Conservation (phyloP, 2,329 filamentous ascomycete genomes). For the Clonostachys chloroleuca region DNA sequence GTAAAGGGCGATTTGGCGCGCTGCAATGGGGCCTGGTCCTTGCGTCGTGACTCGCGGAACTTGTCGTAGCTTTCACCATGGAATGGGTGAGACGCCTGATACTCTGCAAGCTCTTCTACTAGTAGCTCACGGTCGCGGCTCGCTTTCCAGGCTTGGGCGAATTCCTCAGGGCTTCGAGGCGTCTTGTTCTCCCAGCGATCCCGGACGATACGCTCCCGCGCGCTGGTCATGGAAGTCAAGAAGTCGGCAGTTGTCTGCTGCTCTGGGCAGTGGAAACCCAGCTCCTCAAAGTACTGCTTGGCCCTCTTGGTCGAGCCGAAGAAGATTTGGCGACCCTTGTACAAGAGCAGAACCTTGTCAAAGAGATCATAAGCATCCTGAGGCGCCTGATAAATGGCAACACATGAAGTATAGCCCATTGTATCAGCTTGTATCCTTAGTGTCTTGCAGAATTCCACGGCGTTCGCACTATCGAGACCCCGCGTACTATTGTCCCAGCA, state of each 20-base stretch:
- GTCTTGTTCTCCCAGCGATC: conserved; percentile 41
- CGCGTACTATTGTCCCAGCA: conserved; percentile 41
- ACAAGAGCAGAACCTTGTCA: conserved; percentile 63
- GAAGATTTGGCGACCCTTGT: conserved; percentile 63
- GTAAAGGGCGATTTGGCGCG: conserved; percentile 39
- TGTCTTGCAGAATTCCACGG: conserved; percentile 48
- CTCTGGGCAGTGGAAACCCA: conserved; percentile 63
- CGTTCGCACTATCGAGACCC: conserved; percentile 46
- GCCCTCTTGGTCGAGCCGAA: conserved; percentile 57
- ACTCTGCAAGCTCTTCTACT: conserved; percentile 19
- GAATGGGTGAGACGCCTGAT: conserved; percentile 12
- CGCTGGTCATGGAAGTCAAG: conserved; percentile 64
- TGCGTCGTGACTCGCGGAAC: conserved; percentile 8
- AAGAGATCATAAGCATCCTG: conserved; percentile 52
- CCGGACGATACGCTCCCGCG: conserved; percentile 49
- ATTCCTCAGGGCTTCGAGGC: conserved; percentile 20
- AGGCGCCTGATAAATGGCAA: conserved; percentile 51
- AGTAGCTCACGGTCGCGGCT: conserved; percentile 14
- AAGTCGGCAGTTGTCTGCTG: conserved; percentile 69
- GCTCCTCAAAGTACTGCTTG: conserved; percentile 58
- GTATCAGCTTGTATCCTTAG: conserved; percentile 42
- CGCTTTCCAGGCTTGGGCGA: conserved; percentile 14
- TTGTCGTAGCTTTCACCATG: conserved; percentile 10
- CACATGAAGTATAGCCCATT: conserved; percentile 36
- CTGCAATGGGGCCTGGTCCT: conserved; percentile 16